phyloP scores from a whole-genome alignment of 2,329 filamentous ascomycete genomes.

The Colletotrichum limetticola region DNA sequence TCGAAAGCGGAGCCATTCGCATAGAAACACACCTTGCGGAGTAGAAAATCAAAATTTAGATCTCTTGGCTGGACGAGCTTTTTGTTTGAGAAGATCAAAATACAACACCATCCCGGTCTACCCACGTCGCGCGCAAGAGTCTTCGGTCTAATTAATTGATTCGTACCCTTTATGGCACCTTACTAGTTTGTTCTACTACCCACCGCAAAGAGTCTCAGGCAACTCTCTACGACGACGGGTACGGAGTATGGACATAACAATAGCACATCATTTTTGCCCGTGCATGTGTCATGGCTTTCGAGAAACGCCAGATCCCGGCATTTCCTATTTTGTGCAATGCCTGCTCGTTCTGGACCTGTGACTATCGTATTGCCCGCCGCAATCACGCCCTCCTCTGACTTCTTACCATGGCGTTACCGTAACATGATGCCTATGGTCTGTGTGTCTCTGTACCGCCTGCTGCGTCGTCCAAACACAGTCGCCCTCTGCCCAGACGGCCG shows the following conservation, averaged over 20 bases:
- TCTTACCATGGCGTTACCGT: neutral
- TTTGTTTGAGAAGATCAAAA: slow-evolving; percentile 17
- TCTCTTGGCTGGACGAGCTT: slow-evolving; percentile 19
- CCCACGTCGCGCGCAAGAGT: neutral
- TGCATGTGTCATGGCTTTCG: neutral
- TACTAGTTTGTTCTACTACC: neutral
- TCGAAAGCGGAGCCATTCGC: neutral
- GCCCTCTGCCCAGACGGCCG: neutral
- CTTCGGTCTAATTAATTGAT: neutral
- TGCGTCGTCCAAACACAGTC: neutral
- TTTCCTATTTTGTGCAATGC: neutral
- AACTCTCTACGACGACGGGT: neutral
- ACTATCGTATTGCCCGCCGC: neutral
- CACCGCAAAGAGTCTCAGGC: neutral
- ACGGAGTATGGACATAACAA: neutral
- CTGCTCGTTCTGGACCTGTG: neutral
- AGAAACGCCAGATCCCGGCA: neutral
- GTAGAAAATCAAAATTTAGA: slow-evolving; percentile 20
- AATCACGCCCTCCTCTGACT: neutral
- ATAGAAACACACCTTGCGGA: neutral
- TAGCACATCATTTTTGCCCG: neutral
- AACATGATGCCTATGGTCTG: neutral
- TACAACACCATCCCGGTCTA: neutral
- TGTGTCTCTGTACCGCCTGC: neutral
- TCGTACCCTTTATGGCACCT: neutral